Base-by-base conservation (phyloP, 2,329 filamentous ascomycete species). In the Hyphodiscus sp. region DNA sequence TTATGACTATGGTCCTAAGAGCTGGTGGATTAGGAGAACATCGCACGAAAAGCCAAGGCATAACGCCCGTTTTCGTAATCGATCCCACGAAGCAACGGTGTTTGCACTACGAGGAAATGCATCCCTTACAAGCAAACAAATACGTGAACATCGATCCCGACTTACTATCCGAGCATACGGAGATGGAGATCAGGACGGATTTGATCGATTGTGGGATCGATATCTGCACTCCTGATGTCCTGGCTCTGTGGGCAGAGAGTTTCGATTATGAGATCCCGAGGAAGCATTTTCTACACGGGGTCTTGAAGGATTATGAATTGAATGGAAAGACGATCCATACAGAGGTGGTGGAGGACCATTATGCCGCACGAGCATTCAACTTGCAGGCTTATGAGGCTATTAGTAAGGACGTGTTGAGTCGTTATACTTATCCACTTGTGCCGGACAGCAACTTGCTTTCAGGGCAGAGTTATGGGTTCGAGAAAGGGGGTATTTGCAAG, bases 301-400 rank as follows among this genome's bases (percentile, higher is more conserved):
- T 97, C 1, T 74, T 99, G 51, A 96, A 96, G 73, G 94, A 99
- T 69, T 96, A 90, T 74, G 94, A 99, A 68, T 76, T 97, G 53
- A 97, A 97, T 69, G 91, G 91, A 55, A 96, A 97, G 74, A 91
- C 90, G n/a, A 89, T 99, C 50, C 91, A 96, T 68, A 87, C 90
- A 2, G 87, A 97, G 64, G 86, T 97, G 59, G 76, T 95, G 45
- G 80, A 83, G 38, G 82, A 91, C 49, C 83, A 89, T 55, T 99
- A 97, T 67, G 89, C 90, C 1, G 91, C 91, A 1, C 80, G 94
- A 59, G 91, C 90, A 13, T 86, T 82, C 67, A 95, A 91, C 65
- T 77, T 97, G 20, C 87, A 89, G 65, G 85, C 91, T 66, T 99
- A 97, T 73, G 90, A 96, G 65, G 82, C 91, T 29, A 83, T 99